Evolutionary conservation across 2,329 filamentous ascomycete genomes (phyloP), one percentile per base, ranked within the genome.

Genomic region (Penicillium sp.): DNA sequence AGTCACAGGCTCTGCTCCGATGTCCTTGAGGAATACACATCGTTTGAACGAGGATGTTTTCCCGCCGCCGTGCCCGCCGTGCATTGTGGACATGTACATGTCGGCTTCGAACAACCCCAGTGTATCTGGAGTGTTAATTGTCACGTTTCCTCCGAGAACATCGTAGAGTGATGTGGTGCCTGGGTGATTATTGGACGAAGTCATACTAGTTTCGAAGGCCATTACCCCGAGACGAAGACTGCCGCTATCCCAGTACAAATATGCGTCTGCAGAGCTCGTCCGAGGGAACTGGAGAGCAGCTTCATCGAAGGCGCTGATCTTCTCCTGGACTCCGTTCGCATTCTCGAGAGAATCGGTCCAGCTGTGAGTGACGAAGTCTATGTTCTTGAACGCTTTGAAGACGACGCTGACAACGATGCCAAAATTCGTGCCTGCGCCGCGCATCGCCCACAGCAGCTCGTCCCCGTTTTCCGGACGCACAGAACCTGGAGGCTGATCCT

Each of bases 11-110:
- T 1, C 45, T 54, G 58, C 62, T 64, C 78, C 77, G 13, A 88
- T 83, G 44, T 69, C 0, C 61, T 84, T 84, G 7, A 90, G 71
- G 67, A 90, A 89, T 35, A 89, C 47, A 70, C 87, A 89, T 67
- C 87, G 81, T 75, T 89, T 89, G 78, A 90, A 89, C 0, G 86
- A 81, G 9, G 84, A 88, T 0, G 85, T 89, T 76, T 88, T 89
- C 67, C 83, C 81, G 26, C 82, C 76, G 19, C 78, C 79, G 56
- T 89, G 85, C 0, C 86, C 86, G 26, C 84, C 83, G 56, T 89
- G 85, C 83, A 90, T 85, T 13, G 64, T 67, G 2, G 83, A 83
- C 73, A 90, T 80, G 73, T 88, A 87, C 82, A 88, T 85, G 56
- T 89, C 86, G 0, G 79, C 76, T 0, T 87, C 82, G 63, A 89